Percentiles rank a stretch among this genome's conserved stretches.
phyloP scores from a whole-genome alignment of 352 stramenopile genomes.

The Pythium chondricola region DNA sequence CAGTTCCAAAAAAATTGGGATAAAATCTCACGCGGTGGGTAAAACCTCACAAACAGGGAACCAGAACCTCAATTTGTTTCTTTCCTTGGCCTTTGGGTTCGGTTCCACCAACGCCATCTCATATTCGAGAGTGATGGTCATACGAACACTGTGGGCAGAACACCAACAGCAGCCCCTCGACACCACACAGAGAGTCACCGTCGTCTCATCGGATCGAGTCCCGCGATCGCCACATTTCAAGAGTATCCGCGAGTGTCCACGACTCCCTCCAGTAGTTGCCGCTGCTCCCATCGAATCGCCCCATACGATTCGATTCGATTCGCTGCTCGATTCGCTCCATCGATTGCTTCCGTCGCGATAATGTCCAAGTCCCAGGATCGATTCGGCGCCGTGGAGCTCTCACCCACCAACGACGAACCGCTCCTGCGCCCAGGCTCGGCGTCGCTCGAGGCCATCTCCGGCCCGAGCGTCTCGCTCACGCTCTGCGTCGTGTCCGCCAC shows the following conservation, averaged over 20 bases:
- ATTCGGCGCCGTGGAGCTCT: slow-evolving; percentile 46
- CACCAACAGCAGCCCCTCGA: too few relatives aligned
- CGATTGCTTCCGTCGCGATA: slow-evolving; percentile 1
- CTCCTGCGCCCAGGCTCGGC: slow-evolving; percentile 48
- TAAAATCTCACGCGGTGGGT: too few relatives aligned
- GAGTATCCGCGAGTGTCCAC: too few relatives aligned
- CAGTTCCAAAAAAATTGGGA: too few relatives aligned
- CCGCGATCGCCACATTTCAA: too few relatives aligned
- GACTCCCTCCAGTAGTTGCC: too few relatives aligned
- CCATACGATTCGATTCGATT: too few relatives aligned
- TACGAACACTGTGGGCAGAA: neutral
- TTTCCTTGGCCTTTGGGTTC: neutral
- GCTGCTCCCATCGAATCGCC: too few relatives aligned
- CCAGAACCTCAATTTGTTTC: neutral
- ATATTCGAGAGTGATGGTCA: slow-evolving; percentile 11
- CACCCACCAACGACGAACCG: slow-evolving; percentile 46
- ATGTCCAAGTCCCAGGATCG: slow-evolving; percentile 21
- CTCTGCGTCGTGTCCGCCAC: slow-evolving; percentile 50
- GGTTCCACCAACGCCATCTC: slow-evolving; percentile 1
- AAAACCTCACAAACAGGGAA: too few relatives aligned
- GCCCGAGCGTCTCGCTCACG: slow-evolving; percentile 50
- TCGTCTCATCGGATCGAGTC: too few relatives aligned
- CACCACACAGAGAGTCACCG: too few relatives aligned
- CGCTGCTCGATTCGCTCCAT: too few relatives aligned
- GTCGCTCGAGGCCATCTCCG: slow-evolving; percentile 52